Evolutionary conservation across 495 filamentous ascomycete species (phyloP).

Genomic region (Xylaria venustula): DNA sequence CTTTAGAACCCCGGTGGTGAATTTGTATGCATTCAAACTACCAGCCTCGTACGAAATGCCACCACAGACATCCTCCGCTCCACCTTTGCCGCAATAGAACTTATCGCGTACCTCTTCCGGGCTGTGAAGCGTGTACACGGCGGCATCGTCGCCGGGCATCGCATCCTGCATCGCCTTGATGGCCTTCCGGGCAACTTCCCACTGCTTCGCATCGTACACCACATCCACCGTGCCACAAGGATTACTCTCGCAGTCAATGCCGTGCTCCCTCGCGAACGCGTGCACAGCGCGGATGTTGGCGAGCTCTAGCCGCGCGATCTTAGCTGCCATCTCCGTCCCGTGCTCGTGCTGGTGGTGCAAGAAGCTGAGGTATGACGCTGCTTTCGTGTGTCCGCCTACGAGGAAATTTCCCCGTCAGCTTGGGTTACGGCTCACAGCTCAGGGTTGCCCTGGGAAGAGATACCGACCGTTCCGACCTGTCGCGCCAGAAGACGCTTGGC

Average conservation of each 20-base stretch:
- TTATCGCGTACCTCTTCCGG: slow-evolving; percentile 44
- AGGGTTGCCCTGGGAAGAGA: no score
- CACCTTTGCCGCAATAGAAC: slow-evolving; percentile 43
- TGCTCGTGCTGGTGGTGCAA: slow-evolving; percentile 37
- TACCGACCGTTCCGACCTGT: slow-evolving; percentile 57
- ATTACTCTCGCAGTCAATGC: slow-evolving; percentile 51
- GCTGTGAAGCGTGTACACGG: slow-evolving; percentile 44
- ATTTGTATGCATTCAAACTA: slow-evolving; percentile 63
- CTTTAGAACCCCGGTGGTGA: slow-evolving; percentile 59
- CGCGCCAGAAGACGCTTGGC: slow-evolving; percentile 55
- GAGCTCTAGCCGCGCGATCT: slow-evolving; percentile 57
- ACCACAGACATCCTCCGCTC: slow-evolving; percentile 42
- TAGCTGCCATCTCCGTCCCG: slow-evolving; percentile 44
- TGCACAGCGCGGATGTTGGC: slow-evolving; percentile 57
- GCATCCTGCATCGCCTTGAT: slow-evolving; percentile 45
- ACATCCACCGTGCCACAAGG: slow-evolving; percentile 58
- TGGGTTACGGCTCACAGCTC: no score
- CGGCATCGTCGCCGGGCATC: slow-evolving; percentile 44
- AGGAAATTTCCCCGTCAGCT: not conserved
- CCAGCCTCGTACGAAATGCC: slow-evolving; percentile 60
- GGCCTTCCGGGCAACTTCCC: slow-evolving; percentile 38
- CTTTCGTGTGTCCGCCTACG: slow-evolving; percentile 62
- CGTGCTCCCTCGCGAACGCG: slow-evolving; percentile 48
- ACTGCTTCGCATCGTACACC: slow-evolving; percentile 51
- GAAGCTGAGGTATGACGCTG: slow-evolving; percentile 59